Percentiles rank a stretch among this genome's conserved stretches.
phyloP scores from a whole-genome alignment of 2,329 filamentous ascomycete genomes.

The Rhinocladiella mackenziei region DNA sequence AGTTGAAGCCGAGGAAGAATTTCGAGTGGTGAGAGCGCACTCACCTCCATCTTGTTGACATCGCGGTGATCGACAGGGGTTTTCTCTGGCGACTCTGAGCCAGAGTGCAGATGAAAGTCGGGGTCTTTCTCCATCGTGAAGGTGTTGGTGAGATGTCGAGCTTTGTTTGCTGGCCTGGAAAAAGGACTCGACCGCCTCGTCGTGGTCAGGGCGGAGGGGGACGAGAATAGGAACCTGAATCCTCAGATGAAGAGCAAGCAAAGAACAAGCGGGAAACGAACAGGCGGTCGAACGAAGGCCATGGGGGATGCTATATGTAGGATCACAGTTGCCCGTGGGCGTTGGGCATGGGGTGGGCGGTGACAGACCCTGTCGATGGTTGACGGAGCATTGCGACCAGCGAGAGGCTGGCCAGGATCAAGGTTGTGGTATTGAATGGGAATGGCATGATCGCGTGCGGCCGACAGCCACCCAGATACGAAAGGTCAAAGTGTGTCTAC shows the following conservation, averaged over 20 bases:
- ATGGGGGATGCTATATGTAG: conserved; percentile 12
- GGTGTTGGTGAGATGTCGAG: not conserved
- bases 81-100: conserved; percentile 22
- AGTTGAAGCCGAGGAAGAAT: not conserved
- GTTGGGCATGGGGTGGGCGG: conserved; percentile 1
- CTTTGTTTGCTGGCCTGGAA: not conserved
- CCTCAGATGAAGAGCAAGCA: conserved; percentile 1
- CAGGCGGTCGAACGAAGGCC: conserved; percentile 1
- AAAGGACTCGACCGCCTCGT: conserved; percentile 3
- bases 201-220: not conserved
- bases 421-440: no score
- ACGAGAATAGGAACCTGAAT: not conserved
- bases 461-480: conserved; percentile 7
- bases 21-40: not conserved
- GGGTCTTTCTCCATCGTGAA: conserved; percentile 19
- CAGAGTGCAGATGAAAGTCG: conserved; percentile 13
- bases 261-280: not conserved
- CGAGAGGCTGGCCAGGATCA: no score
- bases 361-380: no score
- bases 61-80: conserved; percentile 8
- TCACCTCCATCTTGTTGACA: conserved; percentile 22
- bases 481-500: conserved; percentile 3
- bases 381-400: no score
- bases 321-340: not conserved
- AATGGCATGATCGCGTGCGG: conserved; percentile 7